A percentile compares a stretch with the other conserved stretches of the same genome.
phyloP scores from a whole-genome alignment of 2,329 filamentous ascomycete species.

The Cladophialophora exuberans region DNA sequence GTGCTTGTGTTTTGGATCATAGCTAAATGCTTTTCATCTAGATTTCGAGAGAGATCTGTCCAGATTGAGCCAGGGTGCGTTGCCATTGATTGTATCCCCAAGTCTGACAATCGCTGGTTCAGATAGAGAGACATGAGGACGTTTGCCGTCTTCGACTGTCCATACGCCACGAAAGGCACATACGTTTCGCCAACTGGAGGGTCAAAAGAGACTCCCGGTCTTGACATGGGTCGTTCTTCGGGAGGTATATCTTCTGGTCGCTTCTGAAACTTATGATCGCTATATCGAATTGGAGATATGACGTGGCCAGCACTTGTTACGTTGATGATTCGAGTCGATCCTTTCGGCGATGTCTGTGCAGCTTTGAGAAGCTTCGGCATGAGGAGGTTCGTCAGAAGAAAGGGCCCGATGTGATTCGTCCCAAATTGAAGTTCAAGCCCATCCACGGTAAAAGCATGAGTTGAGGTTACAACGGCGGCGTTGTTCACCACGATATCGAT shows the following conservation, averaged over 20 bases:
- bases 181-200: constrained; percentile 35
- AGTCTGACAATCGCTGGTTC: constrained; percentile 43
- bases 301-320: constrained; percentile 33
- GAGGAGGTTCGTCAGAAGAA: constrained; percentile 48
- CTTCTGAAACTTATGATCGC: constrained; percentile 41
- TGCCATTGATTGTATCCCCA: constrained; percentile 44
- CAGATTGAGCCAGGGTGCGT: constrained; percentile 44
- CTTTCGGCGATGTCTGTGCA: constrained; percentile 22
- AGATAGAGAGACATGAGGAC: constrained; percentile 46
- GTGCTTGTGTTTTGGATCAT: constrained; percentile 35
- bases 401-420: constrained; percentile 46
- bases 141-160: constrained; percentile 54
- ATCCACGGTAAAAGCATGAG: constrained; percentile 36
- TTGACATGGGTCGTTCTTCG: constrained; percentile 19
- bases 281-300: constrained; percentile 39
- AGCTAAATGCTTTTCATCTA: constrained; percentile 35
- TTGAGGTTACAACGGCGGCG: constrained; percentile 44
- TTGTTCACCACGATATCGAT: constrained; percentile 53
- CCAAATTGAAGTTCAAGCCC: constrained; percentile 46
- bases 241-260: constrained; percentile 29
- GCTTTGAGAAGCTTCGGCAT: constrained; percentile 41
- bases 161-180: constrained; percentile 45
- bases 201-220: constrained; percentile 27
- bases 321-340: constrained; percentile 33
- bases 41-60: constrained; percentile 26